Evolutionary conservation across 352 stramenopile species (phyloP), one percentile per base, ranked within the genome.

Genomic region (Phytopythium oedochilum): DNA sequence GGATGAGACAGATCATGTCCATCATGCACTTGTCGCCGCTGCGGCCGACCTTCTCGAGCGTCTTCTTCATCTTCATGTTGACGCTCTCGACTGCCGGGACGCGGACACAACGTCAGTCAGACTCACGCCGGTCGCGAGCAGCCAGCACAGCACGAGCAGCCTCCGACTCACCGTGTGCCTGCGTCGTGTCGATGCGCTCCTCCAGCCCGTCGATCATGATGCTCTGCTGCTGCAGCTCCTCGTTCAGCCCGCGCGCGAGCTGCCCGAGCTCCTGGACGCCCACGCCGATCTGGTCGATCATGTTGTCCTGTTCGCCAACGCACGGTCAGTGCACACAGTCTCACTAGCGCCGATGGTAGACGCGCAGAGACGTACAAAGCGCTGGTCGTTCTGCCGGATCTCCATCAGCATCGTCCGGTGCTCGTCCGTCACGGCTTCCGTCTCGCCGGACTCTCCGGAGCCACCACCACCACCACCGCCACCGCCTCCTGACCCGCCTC

Each of bases 1-100:
- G 53, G 57, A 94, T 87, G 48, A 94, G 75, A 45, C 85, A 94
- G 63, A 94, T 94, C 75, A 94, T 89, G 57, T 93, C 81, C 83
- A 93, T 93, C 78, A 93, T 94, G 70, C 82, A 92, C 59, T 92
- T 93, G 65, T 92, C 83, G 23, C 66, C 73, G 23, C 83, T 85
- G 28, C 85, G 78, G 14, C 83, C 81, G 17, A 92, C 67, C 44
- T 88, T 78, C 32, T 72, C 61, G 2, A 93, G 72, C 32, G 83
- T 91, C 48, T 89, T 81, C 66, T 89, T 89, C 80, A 94, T 94
- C 64, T 93, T 93, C 40, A 71, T 71, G 57, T 94, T 92, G 39
- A 94, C 75, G 34, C 67, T 91, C 61, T 92, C 82, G 38, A 92
- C 84, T 94, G 59, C n/a, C 28, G 25, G 40, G 40, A 26, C 29